Conservation (phyloP, 768 basidiomycete species). For the Termitomyces bulborhizus region DNA sequence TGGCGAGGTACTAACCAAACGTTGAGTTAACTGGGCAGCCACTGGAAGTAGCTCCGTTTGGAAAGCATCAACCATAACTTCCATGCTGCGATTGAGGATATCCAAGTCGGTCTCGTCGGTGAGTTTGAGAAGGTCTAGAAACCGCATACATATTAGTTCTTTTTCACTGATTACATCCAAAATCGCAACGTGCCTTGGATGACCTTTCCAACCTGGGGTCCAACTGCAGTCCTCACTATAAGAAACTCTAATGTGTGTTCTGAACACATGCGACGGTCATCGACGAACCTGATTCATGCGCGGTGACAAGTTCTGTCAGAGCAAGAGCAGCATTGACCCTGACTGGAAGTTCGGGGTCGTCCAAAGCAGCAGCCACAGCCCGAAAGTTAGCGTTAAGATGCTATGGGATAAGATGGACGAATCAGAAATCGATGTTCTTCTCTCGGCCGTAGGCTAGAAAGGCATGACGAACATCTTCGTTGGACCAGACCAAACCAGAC, state of each 20-base stretch:
- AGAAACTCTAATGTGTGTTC: not conserved
- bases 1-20: conserved; percentile 48
- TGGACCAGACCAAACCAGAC: conserved; percentile 60
- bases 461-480: conserved; percentile 44
- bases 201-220: conserved; percentile 78
- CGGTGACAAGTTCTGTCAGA: conserved; percentile 67
- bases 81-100: conserved; percentile 76
- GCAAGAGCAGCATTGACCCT: conserved; percentile 79
- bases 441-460: too few relatives aligned
- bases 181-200: conserved; percentile 56
- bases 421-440: not conserved
- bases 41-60: conserved; percentile 81
- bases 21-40: conserved; percentile 70
- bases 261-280: not conserved
- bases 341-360: conserved; percentile 78
- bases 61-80: conserved; percentile 82
- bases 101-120: conserved; percentile 91
- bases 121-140: conserved; percentile 73
- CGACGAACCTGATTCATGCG: conserved; percentile 54
- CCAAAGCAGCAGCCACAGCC: conserved; percentile 59
- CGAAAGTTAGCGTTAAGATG: conserved; percentile 59
- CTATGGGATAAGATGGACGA: conserved; percentile 24
- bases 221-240: conserved; percentile 61
- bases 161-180: not conserved
- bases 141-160: not conserved